phyloP scores from a whole-genome alignment of 176 grass and related monocot genomes.

The Oryza glumipatula region DNA sequence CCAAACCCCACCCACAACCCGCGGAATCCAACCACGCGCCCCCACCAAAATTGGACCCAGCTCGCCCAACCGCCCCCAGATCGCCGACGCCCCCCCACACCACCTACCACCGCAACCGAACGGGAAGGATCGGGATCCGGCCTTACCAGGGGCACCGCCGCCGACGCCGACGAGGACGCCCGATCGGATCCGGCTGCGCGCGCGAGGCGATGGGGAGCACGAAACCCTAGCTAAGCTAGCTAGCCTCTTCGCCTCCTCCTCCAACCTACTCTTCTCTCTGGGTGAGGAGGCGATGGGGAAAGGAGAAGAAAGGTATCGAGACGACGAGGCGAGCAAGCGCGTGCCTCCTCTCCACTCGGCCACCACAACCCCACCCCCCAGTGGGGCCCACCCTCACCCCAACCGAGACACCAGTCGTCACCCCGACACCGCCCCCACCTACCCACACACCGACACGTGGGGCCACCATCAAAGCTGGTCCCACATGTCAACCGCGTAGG shows the following conservation, averaged over 20 bases:
- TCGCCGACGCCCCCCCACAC: background rate
- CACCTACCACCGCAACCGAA: background rate
- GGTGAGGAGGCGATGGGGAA: conserved; percentile 1
- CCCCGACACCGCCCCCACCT: accelerated
- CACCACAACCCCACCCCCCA: background rate
- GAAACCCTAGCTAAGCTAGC: conserved; percentile 38
- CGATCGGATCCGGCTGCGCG: conserved; percentile 4
- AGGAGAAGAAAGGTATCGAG: conserved; percentile 34
- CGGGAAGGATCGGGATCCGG: background rate
- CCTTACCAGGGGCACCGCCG: conserved; percentile 40
- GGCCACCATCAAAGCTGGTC: accelerated
- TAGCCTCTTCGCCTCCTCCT: background rate
- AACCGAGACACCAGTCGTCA: background rate
- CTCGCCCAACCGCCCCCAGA: background rate
- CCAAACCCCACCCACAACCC: background rate
- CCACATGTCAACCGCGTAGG: accelerated
- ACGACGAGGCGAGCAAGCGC: conserved; percentile 24
- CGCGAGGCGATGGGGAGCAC: conserved; percentile 35
- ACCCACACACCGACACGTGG: background rate
- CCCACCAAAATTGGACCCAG: too few species aligned
- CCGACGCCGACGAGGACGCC: background rate
- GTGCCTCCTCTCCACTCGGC: conserved; percentile 42
- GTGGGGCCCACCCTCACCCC: conserved; percentile 30
- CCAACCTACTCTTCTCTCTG: background rate
- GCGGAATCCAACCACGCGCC: background rate